phyloP scores from a whole-genome alignment of 306 rosid genomes.

The Urtica urens region DNA sequence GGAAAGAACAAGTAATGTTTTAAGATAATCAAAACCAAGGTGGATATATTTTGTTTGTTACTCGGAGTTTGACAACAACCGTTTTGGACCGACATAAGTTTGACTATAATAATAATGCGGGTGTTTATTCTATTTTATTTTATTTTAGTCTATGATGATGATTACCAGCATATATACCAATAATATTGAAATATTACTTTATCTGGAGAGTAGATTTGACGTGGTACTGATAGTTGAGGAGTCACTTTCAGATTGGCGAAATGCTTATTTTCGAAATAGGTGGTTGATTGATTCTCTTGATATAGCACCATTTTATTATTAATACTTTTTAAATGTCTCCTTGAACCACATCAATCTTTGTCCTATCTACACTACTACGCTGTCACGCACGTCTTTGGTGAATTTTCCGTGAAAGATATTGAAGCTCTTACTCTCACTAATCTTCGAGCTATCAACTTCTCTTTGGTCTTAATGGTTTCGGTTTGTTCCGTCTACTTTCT shows the following conservation, averaged over 20 bases:
- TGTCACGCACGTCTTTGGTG: constrained; percentile 20
- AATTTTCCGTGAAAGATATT: constrained; percentile 16
- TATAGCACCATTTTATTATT: constrained; percentile 16
- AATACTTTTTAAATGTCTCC: constrained; percentile 17
- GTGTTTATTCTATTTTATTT: too few relatives aligned
- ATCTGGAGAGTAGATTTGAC: constrained; percentile 7
- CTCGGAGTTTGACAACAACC: neutral
- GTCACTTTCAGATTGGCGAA: constrained; percentile 43
- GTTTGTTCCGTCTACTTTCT: neutral
- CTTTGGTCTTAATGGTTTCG: constrained; percentile 9
- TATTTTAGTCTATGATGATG: constrained; percentile 4
- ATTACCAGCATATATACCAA: too few relatives aligned
- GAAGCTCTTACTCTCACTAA: constrained; percentile 3
- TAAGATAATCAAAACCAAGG: neutral
- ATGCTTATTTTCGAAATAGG: constrained; percentile 35
- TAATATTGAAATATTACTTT: neutral
- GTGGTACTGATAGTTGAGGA: constrained; percentile 30
- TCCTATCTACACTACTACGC: constrained; percentile 27
- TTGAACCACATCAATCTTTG: constrained; percentile 18
- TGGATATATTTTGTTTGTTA: constrained; percentile 8
- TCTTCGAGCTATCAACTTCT: constrained; percentile 2
- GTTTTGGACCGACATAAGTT: neutral
- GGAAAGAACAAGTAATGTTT: neutral
- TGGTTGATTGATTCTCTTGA: constrained; percentile 23
- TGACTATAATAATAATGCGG: neutral